Evolutionary conservation across 345 rosid genomes (phyloP).

Genomic region (Gossypium ekmanianum): DNA sequence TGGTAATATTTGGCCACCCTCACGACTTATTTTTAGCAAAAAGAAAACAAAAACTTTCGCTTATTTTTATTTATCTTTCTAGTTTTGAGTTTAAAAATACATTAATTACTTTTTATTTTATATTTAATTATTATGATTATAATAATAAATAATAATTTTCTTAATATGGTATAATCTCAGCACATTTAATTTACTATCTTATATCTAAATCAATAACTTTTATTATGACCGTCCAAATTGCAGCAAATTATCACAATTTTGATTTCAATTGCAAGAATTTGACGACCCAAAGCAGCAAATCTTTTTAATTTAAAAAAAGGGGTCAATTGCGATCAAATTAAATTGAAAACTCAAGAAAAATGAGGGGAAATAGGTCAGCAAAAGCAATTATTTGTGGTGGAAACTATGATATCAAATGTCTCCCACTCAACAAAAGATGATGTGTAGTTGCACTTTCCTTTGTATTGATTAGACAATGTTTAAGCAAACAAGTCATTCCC

Average conservation of each 20-base stretch:
- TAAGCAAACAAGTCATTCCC: neutral
- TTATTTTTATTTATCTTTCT: no score
- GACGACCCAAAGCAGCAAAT: neutral
- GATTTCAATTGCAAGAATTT: neutral
- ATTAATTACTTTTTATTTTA: no score
- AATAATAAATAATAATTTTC: no score
- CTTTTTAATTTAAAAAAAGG: neutral
- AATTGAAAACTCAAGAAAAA: neutral
- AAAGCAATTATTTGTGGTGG: neutral
- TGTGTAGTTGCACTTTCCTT: constrained; percentile 19
- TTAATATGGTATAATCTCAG: no score
- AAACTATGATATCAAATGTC: constrained; percentile 1
- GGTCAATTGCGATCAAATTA: constrained; percentile 9
- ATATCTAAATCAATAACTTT: neutral
- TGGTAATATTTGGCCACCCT: no score
- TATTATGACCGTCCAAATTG: neutral
- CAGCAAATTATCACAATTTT: neutral
- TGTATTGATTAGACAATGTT: neutral
- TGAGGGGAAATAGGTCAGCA: neutral
- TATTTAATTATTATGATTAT: no score
- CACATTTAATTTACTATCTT: neutral
- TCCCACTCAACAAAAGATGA: constrained; percentile 19
- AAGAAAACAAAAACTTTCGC: no score
- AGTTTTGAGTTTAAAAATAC: no score
- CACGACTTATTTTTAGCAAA: no score